Evolutionary conservation across 2,329 filamentous ascomycete genomes (phyloP), one percentile per base, ranked within the genome.

Genomic region (Epichloe festucae): DNA sequence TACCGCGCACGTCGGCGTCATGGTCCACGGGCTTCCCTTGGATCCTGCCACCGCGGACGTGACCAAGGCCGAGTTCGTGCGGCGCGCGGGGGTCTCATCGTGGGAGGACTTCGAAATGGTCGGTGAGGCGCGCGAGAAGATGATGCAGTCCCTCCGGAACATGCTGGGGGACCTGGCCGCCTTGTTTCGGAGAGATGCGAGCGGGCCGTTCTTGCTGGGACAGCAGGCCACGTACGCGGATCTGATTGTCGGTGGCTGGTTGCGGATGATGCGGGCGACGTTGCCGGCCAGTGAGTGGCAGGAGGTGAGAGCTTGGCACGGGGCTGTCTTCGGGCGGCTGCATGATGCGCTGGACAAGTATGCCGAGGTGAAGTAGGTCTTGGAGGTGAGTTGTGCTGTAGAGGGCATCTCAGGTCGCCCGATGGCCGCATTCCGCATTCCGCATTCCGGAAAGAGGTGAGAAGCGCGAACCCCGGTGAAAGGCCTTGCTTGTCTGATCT

Each of bases 161-260:
- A 65, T 61, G 43, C 58, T 80, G 21, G 69, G 2, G 2, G 68
- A 60, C 4, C 57, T 80, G 39, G 71, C 68, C 0, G 63, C 60
- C 54, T 52, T 74, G 2, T 79, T 72, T 34, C 31, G 15, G 3
- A 53, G 21, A 43, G 67, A 75, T 46, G 45, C 56, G 0, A 62
- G 54, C 12, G 76, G 76, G 6, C 73, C 75, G 0, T 81, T 75
- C 47, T 23, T 81, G 1, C 63, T 77, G 2, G 77, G 76, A 0
- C 46, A 55, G 1, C 58, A 56, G 58, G 66, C 69, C 1, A 72
- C 59, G 44, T 79, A 81, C 65, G 77, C 75, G 1, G 79, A 82
- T 57, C 58, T 79, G 0, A 77, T 81, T 36, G 70, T 82, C 1
- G 78, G 77, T 1, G 75, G 65, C 0, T 82, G 78, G 78, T 51